Conservation (phyloP, 805 yeast species). For the Metschnikowia noctiluminum region DNA sequence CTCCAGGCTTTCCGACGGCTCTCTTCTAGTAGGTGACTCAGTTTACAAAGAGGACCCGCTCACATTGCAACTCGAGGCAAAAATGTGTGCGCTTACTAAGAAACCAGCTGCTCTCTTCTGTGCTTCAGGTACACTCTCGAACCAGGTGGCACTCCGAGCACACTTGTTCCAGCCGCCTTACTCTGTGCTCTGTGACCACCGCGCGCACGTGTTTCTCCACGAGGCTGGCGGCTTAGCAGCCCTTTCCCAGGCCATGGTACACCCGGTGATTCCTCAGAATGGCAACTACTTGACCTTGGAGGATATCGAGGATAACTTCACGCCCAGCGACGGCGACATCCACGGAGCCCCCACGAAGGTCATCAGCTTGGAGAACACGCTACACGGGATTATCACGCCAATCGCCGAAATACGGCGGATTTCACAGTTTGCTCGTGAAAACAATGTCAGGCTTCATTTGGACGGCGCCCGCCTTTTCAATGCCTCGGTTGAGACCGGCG, state of each 20-base stretch:
- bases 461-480: constrained; percentile 97
- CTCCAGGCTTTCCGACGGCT: constrained; percentile 12
- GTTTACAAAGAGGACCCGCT: constrained; percentile 84
- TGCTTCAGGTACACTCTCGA: constrained; percentile 86
- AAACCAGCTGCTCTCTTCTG: constrained; percentile 80
- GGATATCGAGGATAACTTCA: constrained; percentile 61
- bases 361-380: constrained; percentile 82
- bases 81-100: constrained; percentile 67
- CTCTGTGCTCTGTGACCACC: constrained; percentile 78
- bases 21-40: constrained; percentile 60
- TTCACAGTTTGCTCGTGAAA: constrained; percentile 61
- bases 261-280: constrained; percentile 74
- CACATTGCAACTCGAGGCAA: constrained; percentile 60
- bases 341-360: constrained; percentile 87
- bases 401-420: constrained; percentile 72
- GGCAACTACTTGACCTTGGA: constrained; percentile 76
- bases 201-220: constrained; percentile 77
- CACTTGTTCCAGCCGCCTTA: constrained; percentile 80
- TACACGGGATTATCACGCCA: constrained; percentile 81
- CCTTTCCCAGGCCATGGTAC: constrained; percentile 88
- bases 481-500: constrained; percentile 74
- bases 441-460: constrained; percentile 65
- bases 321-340: constrained; percentile 75
- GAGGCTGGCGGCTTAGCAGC: constrained; percentile 94
- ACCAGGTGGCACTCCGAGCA: constrained; percentile 79